Conservation (phyloP, 306 rosid genomes). For the Luffa acutangula region DNA sequence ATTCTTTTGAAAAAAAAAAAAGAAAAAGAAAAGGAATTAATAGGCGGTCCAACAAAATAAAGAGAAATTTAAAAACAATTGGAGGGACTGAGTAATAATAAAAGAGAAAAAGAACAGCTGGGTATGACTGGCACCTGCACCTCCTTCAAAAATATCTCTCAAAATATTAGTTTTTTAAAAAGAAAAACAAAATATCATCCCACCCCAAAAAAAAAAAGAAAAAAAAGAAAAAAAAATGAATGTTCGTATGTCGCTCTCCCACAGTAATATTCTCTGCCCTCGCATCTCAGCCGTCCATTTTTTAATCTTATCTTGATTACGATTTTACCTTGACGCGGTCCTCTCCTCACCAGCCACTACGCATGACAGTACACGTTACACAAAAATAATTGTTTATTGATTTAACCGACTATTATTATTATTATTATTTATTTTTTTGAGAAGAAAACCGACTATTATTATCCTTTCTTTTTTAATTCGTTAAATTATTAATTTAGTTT, state of each 20-base stretch:
- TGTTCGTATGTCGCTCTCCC: no score
- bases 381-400: not conserved
- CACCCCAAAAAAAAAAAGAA: not conserved
- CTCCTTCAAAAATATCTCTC: conserved; percentile 1
- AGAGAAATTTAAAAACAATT: no score
- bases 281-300: conserved; percentile 1
- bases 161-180: not conserved
- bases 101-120: not conserved
- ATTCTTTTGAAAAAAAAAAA: no score
- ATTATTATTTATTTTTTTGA: no score
- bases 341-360: not conserved
- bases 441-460: not conserved
- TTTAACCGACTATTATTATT: not conserved
- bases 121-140: not conserved
- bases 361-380: not conserved
- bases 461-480: no score
- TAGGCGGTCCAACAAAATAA: not conserved
- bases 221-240: not conserved
- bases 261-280: not conserved
- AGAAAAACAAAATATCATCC: not conserved
- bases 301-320: not conserved
- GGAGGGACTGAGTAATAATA: not conserved
- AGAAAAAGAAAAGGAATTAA: no score
- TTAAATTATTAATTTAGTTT: no score
- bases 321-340: not conserved